These are phyloP conservation scores for Rhizopus sp. DNA, from an alignment of 371 early-diverging fungal genomes.

Conservation along the genomic window DNA sequence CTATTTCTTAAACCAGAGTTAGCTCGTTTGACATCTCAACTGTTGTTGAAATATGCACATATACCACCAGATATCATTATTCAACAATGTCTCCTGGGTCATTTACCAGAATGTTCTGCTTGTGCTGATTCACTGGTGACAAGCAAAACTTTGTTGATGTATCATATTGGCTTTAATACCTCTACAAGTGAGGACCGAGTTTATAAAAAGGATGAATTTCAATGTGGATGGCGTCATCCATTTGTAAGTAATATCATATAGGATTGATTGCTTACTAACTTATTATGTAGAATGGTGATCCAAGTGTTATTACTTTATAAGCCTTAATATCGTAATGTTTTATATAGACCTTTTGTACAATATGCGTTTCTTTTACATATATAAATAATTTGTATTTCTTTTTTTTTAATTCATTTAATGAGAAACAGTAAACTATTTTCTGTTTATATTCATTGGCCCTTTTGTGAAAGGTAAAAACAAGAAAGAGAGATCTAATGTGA, in stretches of 20 bases:
- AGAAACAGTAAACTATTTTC: conserved; percentile 38
- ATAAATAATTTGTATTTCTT: too few relatives aligned
- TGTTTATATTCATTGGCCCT: conserved; percentile 87
- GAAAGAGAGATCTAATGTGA: conserved; percentile 3
- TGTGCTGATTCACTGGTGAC: conserved; percentile 47
- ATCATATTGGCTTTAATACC: conserved; percentile 65
- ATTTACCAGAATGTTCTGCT: conserved; percentile 45
- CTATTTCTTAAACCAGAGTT: conserved; percentile 53
- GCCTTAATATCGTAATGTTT: conserved; percentile 16
- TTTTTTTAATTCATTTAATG: too few relatives aligned
- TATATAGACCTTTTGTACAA: neutral
- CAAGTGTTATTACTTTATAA: conserved; percentile 26
- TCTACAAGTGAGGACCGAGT: conserved; percentile 56
- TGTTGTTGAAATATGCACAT: conserved; percentile 39
- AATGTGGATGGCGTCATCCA: conserved; percentile 69
- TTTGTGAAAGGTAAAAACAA: conserved; percentile 64
- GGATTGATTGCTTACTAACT: neutral
- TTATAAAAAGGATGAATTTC: conserved; percentile 61
- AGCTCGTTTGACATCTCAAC: conserved; percentile 41
- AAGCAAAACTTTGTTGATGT: conserved; percentile 56
- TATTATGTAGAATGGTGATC: conserved; percentile 40
- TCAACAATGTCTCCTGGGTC: conserved; percentile 58
- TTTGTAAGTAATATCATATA: conserved; percentile 50
- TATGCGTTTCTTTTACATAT: neutral
- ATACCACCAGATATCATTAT: conserved; percentile 61